These are phyloP conservation scores for Plasmopara viticola DNA, from an alignment of 352 stramenopile species.

Conservation along the genomic window DNA sequence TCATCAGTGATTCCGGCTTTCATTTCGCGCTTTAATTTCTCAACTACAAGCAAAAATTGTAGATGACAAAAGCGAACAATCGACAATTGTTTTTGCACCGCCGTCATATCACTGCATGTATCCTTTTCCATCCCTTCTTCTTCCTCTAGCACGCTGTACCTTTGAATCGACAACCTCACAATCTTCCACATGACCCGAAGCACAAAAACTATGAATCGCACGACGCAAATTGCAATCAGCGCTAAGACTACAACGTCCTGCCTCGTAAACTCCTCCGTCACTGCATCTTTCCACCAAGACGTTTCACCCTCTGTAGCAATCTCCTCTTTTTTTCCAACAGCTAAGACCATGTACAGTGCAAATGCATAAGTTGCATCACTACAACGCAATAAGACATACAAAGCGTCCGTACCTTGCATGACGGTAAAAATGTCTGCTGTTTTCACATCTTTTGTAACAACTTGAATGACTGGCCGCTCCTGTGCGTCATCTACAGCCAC, in stretches of 20 bases:
- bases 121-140: constrained; percentile 5
- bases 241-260: constrained; percentile 40
- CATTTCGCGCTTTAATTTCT: constrained; percentile 46
- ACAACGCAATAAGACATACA: constrained; percentile 2
- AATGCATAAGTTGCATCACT: constrained; percentile 16
- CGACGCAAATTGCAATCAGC: constrained; percentile 28
- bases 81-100: constrained; percentile 15
- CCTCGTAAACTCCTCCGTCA: constrained; percentile 33
- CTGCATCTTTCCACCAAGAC: constrained; percentile 33
- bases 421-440: constrained; percentile 45
- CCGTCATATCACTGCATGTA: constrained; percentile 1
- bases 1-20: constrained; percentile 14
- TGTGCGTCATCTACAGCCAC: constrained; percentile 28
- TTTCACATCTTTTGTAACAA: constrained; percentile 44
- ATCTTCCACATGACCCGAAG: constrained; percentile 26
- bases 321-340: constrained; percentile 10
- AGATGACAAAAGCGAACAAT: constrained; percentile 37
- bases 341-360: constrained; percentile 19
- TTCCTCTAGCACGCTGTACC: constrained; percentile 12
- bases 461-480: constrained; percentile 38
- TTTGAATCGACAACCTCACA: constrained; percentile 18
- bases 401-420: constrained; percentile 34
- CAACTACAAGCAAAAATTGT: constrained; percentile 35
- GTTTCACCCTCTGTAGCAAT: constrained; percentile 4
- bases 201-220: constrained; percentile 24